Evolutionary conservation across 169 alveolate genomes (phyloP).

Genomic region (Eimeria tenella): DNA sequence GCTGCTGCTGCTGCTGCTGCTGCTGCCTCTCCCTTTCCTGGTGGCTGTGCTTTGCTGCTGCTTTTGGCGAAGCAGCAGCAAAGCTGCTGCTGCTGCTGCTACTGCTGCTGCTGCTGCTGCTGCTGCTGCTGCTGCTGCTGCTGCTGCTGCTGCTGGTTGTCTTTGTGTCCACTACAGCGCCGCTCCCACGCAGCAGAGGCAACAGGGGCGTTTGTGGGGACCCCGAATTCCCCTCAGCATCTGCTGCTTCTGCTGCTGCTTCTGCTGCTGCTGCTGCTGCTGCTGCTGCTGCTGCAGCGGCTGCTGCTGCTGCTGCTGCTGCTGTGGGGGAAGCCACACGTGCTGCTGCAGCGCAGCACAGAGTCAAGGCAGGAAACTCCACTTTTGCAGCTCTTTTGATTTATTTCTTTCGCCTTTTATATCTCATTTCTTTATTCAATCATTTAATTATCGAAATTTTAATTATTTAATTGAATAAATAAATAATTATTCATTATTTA

Average conservation of each 20-base stretch:
- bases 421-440: neutral
- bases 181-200: no score
- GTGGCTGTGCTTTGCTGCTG: neutral
- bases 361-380: no score
- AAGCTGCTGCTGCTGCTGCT: neutral
- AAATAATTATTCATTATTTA: no score
- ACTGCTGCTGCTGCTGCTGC: neutral
- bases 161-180: neutral
- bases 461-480: no score
- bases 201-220: no score
- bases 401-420: neutral
- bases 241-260: no score
- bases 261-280: no score
- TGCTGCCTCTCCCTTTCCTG: neutral
- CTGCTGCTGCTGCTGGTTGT: neutral
- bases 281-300: no score
- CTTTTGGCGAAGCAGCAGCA: neutral
- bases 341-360: no score
- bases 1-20: neutral
- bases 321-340: no score
- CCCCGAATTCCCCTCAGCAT: no score
- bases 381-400: neutral
- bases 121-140: neutral
- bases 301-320: no score
- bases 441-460: neutral